phyloP scores from a whole-genome alignment of 495 filamentous ascomycete genomes.

The Aspergillus funiculosus region DNA sequence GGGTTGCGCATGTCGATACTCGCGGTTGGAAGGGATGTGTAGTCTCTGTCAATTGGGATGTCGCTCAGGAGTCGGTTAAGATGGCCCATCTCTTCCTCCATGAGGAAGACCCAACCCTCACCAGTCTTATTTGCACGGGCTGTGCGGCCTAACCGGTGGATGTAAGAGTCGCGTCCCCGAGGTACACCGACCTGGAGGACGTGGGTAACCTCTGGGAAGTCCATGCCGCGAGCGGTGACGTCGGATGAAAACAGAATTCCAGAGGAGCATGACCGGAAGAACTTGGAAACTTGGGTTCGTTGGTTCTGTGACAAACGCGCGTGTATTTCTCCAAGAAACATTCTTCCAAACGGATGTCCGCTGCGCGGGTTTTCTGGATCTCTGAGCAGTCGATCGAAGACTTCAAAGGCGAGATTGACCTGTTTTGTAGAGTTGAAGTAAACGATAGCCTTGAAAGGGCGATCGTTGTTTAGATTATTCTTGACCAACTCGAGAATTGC shows the following conservation, averaged over 20 bases:
- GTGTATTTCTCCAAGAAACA: conserved; percentile 65
- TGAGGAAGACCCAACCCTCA: conserved; percentile 70
- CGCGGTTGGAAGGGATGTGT: conserved; percentile 48
- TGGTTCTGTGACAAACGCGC: conserved; percentile 63
- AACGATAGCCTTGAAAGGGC: conserved; percentile 89
- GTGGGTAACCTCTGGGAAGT: conserved; percentile 67
- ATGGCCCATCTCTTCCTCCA: conserved; percentile 50
- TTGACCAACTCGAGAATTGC: conserved; percentile 67
- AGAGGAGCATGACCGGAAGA: conserved; percentile 57
- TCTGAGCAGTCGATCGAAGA: conserved; percentile 52
- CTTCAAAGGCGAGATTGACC: conserved; percentile 54
- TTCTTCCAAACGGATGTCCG: conserved; percentile 41
- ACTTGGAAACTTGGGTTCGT: conserved; percentile 61
- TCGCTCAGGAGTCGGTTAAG: conserved; percentile 44
- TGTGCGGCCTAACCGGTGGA: conserved; percentile 70
- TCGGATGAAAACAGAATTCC: conserved; percentile 87
- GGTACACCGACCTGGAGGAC: conserved; percentile 66
- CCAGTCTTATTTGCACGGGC: conserved; percentile 70
- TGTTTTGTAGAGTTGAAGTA: conserved; percentile 77
- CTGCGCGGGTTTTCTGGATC: conserved; percentile 19
- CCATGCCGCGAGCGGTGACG: conserved; percentile 88
- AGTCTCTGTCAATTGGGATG: conserved; percentile 62
- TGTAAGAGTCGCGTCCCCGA: conserved; percentile 57
- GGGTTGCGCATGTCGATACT: conserved; percentile 48
- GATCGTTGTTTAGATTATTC: conserved; percentile 34